Percentiles rank a stretch among this genome's conserved stretches.
These are phyloP conservation scores for Tetrastigma voinierianum DNA, from an alignment of 164 flowering plant species.

Conservation along the genomic window DNA sequence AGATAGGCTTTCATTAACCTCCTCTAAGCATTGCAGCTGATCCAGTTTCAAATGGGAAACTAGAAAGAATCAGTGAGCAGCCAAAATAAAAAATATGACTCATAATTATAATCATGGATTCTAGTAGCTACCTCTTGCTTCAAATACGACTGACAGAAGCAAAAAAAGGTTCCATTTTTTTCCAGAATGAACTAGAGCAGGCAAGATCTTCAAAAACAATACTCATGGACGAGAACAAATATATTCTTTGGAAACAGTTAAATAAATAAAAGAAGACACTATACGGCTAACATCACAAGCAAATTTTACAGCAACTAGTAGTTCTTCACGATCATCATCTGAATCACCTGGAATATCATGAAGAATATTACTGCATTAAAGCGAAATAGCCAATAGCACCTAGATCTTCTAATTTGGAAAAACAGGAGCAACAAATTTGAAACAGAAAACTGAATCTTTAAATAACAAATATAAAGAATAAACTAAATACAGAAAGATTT, in stretches of 20 bases:
- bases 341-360: conserved; percentile 32
- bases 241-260: not conserved
- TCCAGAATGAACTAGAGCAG: conserved; percentile 73
- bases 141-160: conserved; percentile 51
- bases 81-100: not conserved
- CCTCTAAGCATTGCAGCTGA: conserved; percentile 34
- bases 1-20: conserved; percentile 29
- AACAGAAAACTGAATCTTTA: too few species aligned
- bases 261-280: conserved; percentile 7
- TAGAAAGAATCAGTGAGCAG: conserved; percentile 1
- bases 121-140: conserved; percentile 50
- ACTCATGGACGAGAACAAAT: not conserved
- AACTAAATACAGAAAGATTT: too few species aligned
- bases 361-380: not conserved
- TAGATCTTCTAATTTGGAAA: too few species aligned
- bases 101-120: not conserved
- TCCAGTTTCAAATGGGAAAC: conserved; percentile 7
- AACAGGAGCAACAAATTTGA: too few species aligned
- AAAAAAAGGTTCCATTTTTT: conserved; percentile 55
- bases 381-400: not conserved
- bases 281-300: conserved; percentile 34
- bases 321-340: conserved; percentile 46
- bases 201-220: conserved; percentile 45
- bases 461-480: too few species aligned
- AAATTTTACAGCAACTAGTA: conserved; percentile 31